A percentile compares a stretch with the other conserved stretches of the same genome.
Conservation (phyloP, 768 basidiomycete species). For the Podaxis sp. region DNA sequence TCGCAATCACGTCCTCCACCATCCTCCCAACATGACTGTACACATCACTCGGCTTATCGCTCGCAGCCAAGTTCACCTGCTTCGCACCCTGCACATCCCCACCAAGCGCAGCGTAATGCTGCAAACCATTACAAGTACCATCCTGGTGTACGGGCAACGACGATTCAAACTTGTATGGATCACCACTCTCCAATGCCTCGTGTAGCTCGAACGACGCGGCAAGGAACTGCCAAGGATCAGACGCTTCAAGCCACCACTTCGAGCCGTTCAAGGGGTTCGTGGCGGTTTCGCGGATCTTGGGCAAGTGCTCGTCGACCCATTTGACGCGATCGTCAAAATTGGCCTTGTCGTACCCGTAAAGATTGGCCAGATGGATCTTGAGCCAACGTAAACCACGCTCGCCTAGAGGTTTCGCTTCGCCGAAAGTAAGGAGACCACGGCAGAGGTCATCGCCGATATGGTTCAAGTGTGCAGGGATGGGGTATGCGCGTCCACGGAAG, state of each 20-base stretch:
- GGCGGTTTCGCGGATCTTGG: slow-evolving; percentile 81
- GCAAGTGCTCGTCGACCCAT: slow-evolving; percentile 71
- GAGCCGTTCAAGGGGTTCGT: slow-evolving; percentile 75
- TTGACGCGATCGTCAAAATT: slow-evolving; percentile 89
- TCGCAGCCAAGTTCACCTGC: slow-evolving; percentile 88
- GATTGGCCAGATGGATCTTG: slow-evolving; percentile 91
- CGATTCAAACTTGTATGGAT: slow-evolving; percentile 62
- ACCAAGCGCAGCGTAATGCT: slow-evolving; percentile 97
- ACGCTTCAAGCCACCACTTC: slow-evolving; percentile 88
- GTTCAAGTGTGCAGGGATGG: slow-evolving; percentile 91
- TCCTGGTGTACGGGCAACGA: slow-evolving; percentile 94
- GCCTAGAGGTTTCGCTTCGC: slow-evolving; percentile 75
- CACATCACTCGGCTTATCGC: slow-evolving; percentile 89
- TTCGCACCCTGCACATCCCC: slow-evolving; percentile 85
- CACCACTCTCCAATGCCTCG: slow-evolving; percentile 68
- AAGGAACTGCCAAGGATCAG: slow-evolving; percentile 98
- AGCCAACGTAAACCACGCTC: slow-evolving; percentile 88
- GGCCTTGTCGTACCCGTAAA: slow-evolving; percentile 93
- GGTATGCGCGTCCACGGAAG: slow-evolving; percentile 96
- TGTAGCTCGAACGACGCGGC: slow-evolving; percentile 90
- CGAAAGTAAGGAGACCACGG: slow-evolving; percentile 84
- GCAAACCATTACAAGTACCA: slow-evolving; percentile 96
- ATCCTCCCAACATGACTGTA: slow-evolving; percentile 89
- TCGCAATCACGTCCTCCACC: slow-evolving; percentile 67
- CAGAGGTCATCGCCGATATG: slow-evolving; percentile 95